phyloP scores from a whole-genome alignment of 106 monocot species.

The Chionographis japonica region DNA sequence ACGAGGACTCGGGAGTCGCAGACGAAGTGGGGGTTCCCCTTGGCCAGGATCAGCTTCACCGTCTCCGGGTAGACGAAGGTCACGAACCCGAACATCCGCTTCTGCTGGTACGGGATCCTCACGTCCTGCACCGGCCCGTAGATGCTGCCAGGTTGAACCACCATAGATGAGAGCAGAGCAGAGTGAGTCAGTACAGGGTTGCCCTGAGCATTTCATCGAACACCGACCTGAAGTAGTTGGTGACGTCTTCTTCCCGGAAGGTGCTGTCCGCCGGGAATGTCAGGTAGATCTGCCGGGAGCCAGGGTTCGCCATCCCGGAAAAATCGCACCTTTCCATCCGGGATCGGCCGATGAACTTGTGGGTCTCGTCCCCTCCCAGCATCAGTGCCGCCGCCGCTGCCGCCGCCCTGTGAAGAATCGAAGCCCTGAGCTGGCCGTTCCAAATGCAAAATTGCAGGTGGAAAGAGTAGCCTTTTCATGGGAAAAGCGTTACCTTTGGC shows the following conservation, averaged over 20 bases:
- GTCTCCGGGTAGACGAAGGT: constrained; percentile 93
- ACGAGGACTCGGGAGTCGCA: constrained; percentile 89
- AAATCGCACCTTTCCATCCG: constrained; percentile 59
- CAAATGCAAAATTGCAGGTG: background rate
- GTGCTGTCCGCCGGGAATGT: constrained; percentile 95
- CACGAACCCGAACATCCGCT: constrained; percentile 95
- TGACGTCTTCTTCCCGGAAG: constrained; percentile 89
- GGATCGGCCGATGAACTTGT: constrained; percentile 61
- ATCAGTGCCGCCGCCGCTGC: constrained; percentile 51
- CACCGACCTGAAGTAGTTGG: constrained; percentile 83
- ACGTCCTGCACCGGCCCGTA: constrained; percentile 97
- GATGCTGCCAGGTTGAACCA: constrained; percentile 36
- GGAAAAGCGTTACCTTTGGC: constrained; percentile 45
- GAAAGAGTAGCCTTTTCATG: background rate
- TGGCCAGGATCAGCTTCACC: constrained; percentile 89
- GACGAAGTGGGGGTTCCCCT: constrained; percentile 92
- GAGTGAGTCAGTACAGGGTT: background rate
- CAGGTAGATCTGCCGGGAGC: constrained; percentile 90
- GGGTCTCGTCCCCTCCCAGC: constrained; percentile 45
- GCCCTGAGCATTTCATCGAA: background rate
- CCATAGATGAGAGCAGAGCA: background rate
- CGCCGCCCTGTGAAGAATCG: constrained; percentile 10
- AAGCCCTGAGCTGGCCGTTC: background rate
- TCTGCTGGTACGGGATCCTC: constrained; percentile 91
- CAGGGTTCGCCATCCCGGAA: constrained; percentile 52